These are phyloP conservation scores for Gardenia jasminoides DNA, from an alignment of 257 asterid genomes.

Conservation along the genomic window DNA sequence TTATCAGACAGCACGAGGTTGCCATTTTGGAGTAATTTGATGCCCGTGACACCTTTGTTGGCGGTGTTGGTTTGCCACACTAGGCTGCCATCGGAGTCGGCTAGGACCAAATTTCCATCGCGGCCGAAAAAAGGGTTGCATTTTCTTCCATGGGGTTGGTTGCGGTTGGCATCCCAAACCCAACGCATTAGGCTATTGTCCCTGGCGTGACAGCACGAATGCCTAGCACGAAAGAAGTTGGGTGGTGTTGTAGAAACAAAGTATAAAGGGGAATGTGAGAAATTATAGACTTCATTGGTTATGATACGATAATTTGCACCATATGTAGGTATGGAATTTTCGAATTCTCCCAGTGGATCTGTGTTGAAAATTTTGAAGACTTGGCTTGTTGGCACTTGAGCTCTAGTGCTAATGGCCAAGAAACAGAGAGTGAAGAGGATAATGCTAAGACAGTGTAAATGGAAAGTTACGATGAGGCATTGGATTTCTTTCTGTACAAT, in stretches of 20 bases:
- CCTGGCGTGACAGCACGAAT: slow-evolving; percentile 13
- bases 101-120: slow-evolving; percentile 22
- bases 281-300: neutral
- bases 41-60: slow-evolving; percentile 14
- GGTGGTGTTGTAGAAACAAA: slow-evolving; percentile 25
- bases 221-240: neutral
- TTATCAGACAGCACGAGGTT: slow-evolving; percentile 22
- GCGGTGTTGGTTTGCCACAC: slow-evolving; percentile 28
- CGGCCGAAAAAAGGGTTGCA: slow-evolving; percentile 24
- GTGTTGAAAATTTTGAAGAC: slow-evolving; percentile 13
- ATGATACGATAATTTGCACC: slow-evolving; percentile 14
- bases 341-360: slow-evolving; percentile 7
- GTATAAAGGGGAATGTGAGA: slow-evolving; percentile 10
- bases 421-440: neutral
- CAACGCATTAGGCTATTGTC: slow-evolving; percentile 8
- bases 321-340: neutral
- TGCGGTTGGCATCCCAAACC: slow-evolving; percentile 30
- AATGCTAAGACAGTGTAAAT: neutral
- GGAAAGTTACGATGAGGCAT: neutral
- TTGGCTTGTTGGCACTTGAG: slow-evolving; percentile 14
- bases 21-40: slow-evolving; percentile 17
- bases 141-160: slow-evolving; percentile 23
- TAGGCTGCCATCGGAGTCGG: slow-evolving; percentile 18
- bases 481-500: neutral
- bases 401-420: neutral